These are phyloP conservation scores for Eutrema heterophyllum DNA, from an alignment of 345 rosid species.

Conservation along the genomic window DNA sequence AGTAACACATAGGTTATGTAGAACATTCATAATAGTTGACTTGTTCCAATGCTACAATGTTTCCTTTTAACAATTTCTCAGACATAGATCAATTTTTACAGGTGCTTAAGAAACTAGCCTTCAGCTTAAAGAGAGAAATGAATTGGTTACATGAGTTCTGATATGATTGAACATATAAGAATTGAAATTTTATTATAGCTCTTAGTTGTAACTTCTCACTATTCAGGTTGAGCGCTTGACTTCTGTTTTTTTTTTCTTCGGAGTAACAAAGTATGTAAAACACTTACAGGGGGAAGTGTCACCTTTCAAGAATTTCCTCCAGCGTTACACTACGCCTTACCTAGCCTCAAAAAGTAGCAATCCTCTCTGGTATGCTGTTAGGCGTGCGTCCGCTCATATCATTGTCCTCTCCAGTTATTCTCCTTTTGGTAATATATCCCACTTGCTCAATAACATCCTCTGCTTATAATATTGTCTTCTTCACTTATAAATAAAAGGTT, in stretches of 20 bases:
- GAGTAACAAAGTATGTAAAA: neutral
- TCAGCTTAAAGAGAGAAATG: neutral
- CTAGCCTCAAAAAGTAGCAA: constrained; percentile 68
- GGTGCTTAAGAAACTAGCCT: neutral
- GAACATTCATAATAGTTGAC: neutral
- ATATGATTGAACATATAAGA: neutral
- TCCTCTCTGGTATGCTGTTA: constrained; percentile 87
- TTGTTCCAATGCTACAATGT: neutral
- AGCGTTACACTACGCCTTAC: constrained; percentile 82
- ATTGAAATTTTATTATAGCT: neutral
- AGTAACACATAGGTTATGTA: neutral
- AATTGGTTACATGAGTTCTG: neutral
- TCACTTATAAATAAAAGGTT: neutral
- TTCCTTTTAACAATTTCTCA: neutral
- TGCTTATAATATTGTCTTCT: neutral
- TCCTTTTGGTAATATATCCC: constrained; percentile 67
- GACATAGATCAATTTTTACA: neutral
- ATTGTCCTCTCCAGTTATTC: constrained; percentile 96
- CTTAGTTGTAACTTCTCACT: neutral
- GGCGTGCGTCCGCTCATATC: constrained; percentile 93
- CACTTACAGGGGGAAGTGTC: constrained; percentile 58
- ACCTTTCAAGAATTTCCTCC: constrained; percentile 81
- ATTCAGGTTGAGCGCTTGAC: neutral
- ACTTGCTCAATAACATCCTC: neutral
- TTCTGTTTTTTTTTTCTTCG: neutral